Conservation (phyloP, 768 basidiomycete species). For the Trametes punicea region DNA sequence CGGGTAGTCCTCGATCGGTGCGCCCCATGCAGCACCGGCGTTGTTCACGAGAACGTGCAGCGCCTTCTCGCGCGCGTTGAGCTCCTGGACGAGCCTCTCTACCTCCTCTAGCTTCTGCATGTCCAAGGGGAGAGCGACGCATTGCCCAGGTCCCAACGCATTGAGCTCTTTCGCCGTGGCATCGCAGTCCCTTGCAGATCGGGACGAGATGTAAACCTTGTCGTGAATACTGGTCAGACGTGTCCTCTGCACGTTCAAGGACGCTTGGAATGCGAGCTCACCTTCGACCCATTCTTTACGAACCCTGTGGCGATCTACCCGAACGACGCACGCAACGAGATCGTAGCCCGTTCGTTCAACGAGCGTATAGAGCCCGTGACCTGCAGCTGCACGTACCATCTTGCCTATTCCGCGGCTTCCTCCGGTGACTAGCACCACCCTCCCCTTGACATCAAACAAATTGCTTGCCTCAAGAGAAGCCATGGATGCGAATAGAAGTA, state of each 20-base stretch:
- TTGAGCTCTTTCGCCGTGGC: conserved; percentile 51
- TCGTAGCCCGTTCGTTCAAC: too few relatives aligned
- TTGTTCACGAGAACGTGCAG: conserved; percentile 65
- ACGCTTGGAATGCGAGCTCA: conserved; percentile 25
- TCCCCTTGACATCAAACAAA: conserved; percentile 50
- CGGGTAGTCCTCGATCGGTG: conserved; percentile 43
- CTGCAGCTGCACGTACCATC: conserved; percentile 53
- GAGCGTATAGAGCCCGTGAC: too few relatives aligned
- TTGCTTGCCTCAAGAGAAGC: conserved; percentile 33
- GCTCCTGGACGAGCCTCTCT: conserved; percentile 47
- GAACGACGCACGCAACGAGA: too few relatives aligned
- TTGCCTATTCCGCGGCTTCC: conserved; percentile 66
- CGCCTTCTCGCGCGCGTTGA: conserved; percentile 48
- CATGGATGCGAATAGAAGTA: conserved; percentile 27
- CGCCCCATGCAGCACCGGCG: conserved; percentile 57
- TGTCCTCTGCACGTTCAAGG: too few relatives aligned
- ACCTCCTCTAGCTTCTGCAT: conserved; percentile 53
- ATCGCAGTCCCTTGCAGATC: conserved; percentile 49
- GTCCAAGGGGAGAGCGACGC: conserved; percentile 52
- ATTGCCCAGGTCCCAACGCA: conserved; percentile 50
- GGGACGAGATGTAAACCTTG: conserved; percentile 62
- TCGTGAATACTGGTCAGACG: too few relatives aligned
- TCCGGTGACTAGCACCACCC: conserved; percentile 60
- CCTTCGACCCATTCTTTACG: conserved; percentile 58
- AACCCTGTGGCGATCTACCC: conserved; percentile 66